phyloP scores from a whole-genome alignment of 805 yeast species.

The Ogataea wickerhamii region DNA sequence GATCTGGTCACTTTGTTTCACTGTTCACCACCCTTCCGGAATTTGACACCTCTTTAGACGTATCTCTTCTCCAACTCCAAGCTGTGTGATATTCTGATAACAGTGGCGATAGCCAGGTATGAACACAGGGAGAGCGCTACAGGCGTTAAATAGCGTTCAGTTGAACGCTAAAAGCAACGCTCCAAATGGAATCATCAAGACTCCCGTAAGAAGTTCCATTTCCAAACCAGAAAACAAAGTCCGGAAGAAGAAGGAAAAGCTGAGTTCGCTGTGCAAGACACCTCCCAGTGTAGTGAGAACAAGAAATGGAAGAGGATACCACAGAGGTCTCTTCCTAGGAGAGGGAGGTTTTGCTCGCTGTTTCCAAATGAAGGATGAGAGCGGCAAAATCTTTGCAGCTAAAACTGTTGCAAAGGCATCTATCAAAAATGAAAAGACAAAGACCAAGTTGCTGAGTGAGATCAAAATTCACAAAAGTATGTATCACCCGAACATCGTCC shows the following conservation, averaged over 20 bases:
- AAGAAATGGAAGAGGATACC: slow-evolving; percentile 81
- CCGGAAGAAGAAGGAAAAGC: slow-evolving; percentile 81
- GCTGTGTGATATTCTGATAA: background rate
- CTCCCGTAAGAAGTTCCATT: slow-evolving; percentile 40
- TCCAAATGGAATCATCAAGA: slow-evolving; percentile 27
- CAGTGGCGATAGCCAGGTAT: slow-evolving; percentile 8
- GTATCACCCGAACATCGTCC: slow-evolving; percentile 85
- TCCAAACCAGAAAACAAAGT: slow-evolving; percentile 28
- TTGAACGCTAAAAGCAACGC: slow-evolving; percentile 42
- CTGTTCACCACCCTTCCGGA: background rate
- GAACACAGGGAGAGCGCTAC: slow-evolving; percentile 42
- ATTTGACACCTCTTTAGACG: background rate
- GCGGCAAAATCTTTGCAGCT: slow-evolving; percentile 88
- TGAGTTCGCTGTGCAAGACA: slow-evolving; percentile 88
- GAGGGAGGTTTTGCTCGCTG: slow-evolving; percentile 99
- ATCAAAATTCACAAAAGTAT: slow-evolving; percentile 91
- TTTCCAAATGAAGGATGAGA: slow-evolving; percentile 90
- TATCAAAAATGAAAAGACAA: slow-evolving; percentile 84
- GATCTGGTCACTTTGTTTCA: background rate
- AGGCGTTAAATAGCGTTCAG: slow-evolving; percentile 52
- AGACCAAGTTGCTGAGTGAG: slow-evolving; percentile 81
- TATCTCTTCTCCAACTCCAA: background rate
- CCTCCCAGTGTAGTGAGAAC: slow-evolving; percentile 94
- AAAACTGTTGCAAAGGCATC: slow-evolving; percentile 97
- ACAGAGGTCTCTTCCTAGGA: slow-evolving; percentile 86